Base-by-base conservation (phyloP, 352 stramenopile genomes). In the Phytopythium helicoides region DNA sequence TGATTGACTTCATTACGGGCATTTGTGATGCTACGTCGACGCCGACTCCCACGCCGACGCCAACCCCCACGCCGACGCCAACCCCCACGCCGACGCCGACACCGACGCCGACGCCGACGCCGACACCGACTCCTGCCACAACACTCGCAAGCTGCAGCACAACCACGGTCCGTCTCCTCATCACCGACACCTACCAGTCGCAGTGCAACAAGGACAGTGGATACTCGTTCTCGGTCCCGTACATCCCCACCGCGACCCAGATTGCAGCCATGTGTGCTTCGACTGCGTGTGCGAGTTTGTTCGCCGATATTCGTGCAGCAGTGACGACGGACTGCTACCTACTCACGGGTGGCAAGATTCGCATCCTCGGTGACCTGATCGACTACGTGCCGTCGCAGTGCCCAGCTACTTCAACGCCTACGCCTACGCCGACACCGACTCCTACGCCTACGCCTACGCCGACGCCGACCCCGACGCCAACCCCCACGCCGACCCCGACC, bases 191-290 rank as follows among this genome's bases (percentile, higher is more conserved):
- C 1, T 60, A 72, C 44, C n/a, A 52, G 11, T 19, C 34, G 9
- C 51, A 65, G 47, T 72, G 63, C 37, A 22, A 53, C 12, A 50
- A 35, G 2, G 63, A 68, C 34, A 50, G 59, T 1, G 38, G 54
- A 10, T 72, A 72, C 52, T 34, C 33, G 3, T 71, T 68, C 40
- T 57, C 58, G 25, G 16, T 50, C 4, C 56, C 54, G 2, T 58
- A 56, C 15, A 31, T 36, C 8, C 54, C 58, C n/a, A 68, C 58
- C 0, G 39, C 47, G 3, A 35, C 44, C 1, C 46, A 65, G 14
- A 48, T 68, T 15, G 38, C 18, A 16, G 40, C 47, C 23, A 68
- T 72, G 59, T 68, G 64, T 44, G 55, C 59, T 1, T 68, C 59
- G 0, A 45, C 42, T 7, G 46, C 58, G n/a, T 72, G 59, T n/a